Percentiles rank a stretch among this genome's conserved stretches.
Conservation (phyloP, 2,329 filamentous ascomycete species). For the Trichothecium roseum region DNA sequence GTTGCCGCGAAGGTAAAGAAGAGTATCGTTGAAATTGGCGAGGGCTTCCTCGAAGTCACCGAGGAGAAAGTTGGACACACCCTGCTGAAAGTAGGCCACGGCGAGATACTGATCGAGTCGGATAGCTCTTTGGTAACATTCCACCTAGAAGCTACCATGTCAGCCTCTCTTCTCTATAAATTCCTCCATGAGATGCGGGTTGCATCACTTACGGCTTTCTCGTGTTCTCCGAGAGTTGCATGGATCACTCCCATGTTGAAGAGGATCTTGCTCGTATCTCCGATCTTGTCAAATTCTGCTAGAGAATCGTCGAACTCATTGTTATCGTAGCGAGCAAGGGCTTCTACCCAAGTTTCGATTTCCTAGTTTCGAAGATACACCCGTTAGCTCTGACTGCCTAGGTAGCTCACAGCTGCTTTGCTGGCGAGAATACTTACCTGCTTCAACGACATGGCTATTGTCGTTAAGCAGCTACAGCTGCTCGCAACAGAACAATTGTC, state of each 20-base stretch:
- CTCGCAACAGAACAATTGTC: no score
- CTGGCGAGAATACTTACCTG: conserved; percentile 31
- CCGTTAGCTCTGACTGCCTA: neutral
- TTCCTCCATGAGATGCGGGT: neutral
- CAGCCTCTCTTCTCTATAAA: no score
- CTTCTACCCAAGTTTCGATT: conserved; percentile 97
- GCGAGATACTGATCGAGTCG: conserved; percentile 89
- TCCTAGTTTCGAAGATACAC: conserved; percentile 49
- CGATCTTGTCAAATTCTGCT: conserved; percentile 72
- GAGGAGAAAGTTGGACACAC: conserved; percentile 93
- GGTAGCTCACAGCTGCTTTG: neutral
- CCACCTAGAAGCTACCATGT: conserved; percentile 48
- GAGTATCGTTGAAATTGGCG: conserved; percentile 96
- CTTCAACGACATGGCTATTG: conserved; percentile 46
- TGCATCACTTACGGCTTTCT: conserved; percentile 71
- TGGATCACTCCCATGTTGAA: conserved; percentile 99
- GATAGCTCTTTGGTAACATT: conserved; percentile 88
- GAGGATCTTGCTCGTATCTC: conserved; percentile 93
- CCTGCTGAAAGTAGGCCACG: conserved; percentile 96
- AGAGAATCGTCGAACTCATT: conserved; percentile 93
- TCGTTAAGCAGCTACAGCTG: neutral
- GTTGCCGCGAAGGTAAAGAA: conserved; percentile 90
- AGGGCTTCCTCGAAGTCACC: conserved; percentile 96
- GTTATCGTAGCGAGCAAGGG: conserved; percentile 86
- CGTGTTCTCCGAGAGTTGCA: conserved; percentile 90